These are phyloP conservation scores for Hibiscus mutabilis DNA, from an alignment of 345 rosid species.

Conservation along the genomic window DNA sequence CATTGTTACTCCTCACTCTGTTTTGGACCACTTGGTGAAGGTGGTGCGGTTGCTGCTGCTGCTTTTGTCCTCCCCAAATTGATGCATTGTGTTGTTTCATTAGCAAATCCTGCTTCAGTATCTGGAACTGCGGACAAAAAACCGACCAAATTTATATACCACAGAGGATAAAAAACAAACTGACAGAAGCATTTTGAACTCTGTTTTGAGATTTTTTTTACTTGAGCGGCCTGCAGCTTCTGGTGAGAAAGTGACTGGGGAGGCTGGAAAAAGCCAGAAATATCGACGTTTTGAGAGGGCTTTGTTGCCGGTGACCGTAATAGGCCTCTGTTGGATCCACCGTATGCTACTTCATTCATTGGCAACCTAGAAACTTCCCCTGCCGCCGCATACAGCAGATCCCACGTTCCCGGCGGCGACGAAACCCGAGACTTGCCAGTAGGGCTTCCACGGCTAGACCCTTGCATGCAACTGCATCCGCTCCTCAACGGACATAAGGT, in stretches of 20 bases:
- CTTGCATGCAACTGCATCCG: constrained; percentile 31
- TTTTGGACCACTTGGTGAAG: constrained; percentile 13
- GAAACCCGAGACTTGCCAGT: constrained; percentile 17
- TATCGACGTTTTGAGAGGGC: constrained; percentile 21
- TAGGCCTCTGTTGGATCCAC: constrained; percentile 23
- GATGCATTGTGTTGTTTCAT: constrained; percentile 26
- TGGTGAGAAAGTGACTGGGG: constrained; percentile 38
- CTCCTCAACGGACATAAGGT: constrained; percentile 31
- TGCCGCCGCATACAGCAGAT: constrained; percentile 50
- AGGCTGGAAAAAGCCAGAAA: constrained; percentile 17
- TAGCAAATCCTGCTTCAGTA: constrained; percentile 46
- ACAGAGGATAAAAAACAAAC: background rate
- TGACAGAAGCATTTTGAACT: background rate
- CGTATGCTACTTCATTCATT: constrained; percentile 21
- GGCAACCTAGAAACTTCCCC: constrained; percentile 44
- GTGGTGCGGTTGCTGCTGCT: background rate
- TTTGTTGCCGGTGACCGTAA: constrained; percentile 20
- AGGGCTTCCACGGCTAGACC: constrained; percentile 30
- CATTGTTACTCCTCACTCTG: too few species aligned
- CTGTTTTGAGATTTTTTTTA: constrained; percentile 10
- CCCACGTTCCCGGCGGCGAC: constrained; percentile 43
- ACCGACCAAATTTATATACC: background rate
- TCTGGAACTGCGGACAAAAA: constrained; percentile 36
- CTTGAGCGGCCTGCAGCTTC: constrained; percentile 52
- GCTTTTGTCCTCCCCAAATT: constrained; percentile 24